Evolutionary conservation across 768 basidiomycete species (phyloP), one percentile per base, ranked within the genome.

Genomic region (Suillus bovinus): DNA sequence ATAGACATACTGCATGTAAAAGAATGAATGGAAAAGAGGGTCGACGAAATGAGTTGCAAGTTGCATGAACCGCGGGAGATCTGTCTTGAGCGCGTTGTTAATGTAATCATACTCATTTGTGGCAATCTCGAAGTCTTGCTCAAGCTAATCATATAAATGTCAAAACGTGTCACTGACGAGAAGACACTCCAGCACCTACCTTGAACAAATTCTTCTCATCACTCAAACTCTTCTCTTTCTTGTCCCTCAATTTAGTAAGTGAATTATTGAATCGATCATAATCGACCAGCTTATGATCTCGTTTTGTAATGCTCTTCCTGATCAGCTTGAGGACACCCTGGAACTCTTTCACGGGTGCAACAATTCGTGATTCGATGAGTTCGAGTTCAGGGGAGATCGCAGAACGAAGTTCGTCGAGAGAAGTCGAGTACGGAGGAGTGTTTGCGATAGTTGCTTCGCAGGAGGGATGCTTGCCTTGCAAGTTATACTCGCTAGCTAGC

Each of bases 181-280:
- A 39, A 50, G n/a, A 55, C 22, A 38, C 22, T 55, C 29, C 22
- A 38, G 27, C 29, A 75, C 79, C 17, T 61, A 91, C 94, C 83
- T 96, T 97, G 86, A 96, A 97, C 64, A 96, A 71, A 71, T 96
- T 93, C 84, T 98, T 97, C 82, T 99, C 96, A 69, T 99, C 96
- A 68, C 80, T 93, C 66, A 99, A 78, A 22, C 91, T 88, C 78
- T 98, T 99, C 72, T 99, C 96, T 78, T 98, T 96, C 85, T 99
- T 99, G 74, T 99, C 96, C 62, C 97, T 83, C 62, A 99, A 81
- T 77, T 99, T 99, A 61, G 89, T 94, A 66, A 98, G 78, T 22
- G 94, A 93, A 70, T 97, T 98, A 76, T 98, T 99, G 82, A 86
- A 92, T 56, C 97, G 90, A 79, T 99, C 97, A 68, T 88, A 99